A percentile compares a stretch with the other conserved stretches of the same genome.
These are phyloP conservation scores for Cokeromyces recurvatus DNA, from an alignment of 371 early-diverging fungal genomes.

Conservation along the genomic window DNA sequence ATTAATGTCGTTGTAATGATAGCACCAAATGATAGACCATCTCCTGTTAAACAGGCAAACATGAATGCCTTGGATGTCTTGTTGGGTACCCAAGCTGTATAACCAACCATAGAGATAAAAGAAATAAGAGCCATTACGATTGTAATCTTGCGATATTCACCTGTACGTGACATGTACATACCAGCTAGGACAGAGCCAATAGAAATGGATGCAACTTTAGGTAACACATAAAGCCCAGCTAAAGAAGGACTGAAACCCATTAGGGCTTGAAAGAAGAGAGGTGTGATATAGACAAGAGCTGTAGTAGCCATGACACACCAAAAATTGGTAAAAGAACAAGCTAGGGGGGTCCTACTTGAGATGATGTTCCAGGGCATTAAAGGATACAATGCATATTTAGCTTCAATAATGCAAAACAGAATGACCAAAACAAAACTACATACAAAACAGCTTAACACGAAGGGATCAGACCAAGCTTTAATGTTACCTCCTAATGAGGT, in stretches of 20 bases:
- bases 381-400: constrained; percentile 54
- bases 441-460: constrained; percentile 45
- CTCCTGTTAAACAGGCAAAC: constrained; percentile 19
- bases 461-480: constrained; percentile 53
- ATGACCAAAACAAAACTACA: constrained; percentile 37
- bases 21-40: constrained; percentile 37
- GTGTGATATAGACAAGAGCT: constrained; percentile 20
- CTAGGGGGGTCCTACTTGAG: constrained; percentile 21
- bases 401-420: constrained; percentile 53
- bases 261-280: constrained; percentile 31
- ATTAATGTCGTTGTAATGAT: constrained; percentile 31
- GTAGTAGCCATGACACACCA: constrained; percentile 25
- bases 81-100: constrained; percentile 23
- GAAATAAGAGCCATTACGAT: constrained; percentile 9
- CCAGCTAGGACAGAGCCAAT: constrained; percentile 38
- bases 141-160: constrained; percentile 32
- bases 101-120: constrained; percentile 16
- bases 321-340: constrained; percentile 24
- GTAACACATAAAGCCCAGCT: constrained; percentile 37
- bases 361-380: constrained; percentile 47
- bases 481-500: constrained; percentile 59
- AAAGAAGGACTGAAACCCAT: constrained; percentile 35
- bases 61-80: constrained; percentile 6
- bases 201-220: constrained; percentile 30
- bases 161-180: constrained; percentile 39